A percentile compares a stretch with the other conserved stretches of the same genome.
These are phyloP conservation scores for Arctium lappa DNA, from an alignment of 129 eudicot genomes.

Conservation along the genomic window DNA sequence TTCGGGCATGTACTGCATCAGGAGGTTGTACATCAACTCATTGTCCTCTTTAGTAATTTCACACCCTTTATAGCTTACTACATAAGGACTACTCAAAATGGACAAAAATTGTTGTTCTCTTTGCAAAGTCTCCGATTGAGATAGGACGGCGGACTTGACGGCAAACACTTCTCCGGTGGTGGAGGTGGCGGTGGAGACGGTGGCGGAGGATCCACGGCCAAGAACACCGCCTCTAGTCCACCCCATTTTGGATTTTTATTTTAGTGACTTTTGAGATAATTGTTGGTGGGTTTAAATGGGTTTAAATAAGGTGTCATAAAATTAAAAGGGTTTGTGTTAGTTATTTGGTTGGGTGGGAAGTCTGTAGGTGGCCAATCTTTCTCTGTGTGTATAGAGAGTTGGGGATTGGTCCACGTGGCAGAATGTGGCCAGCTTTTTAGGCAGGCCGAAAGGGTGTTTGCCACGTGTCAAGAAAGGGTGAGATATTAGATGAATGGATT, in stretches of 20 bases:
- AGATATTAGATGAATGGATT: slow-evolving; percentile 8
- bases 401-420: slow-evolving; percentile 53
- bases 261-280: slow-evolving; percentile 19
- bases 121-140: slow-evolving; percentile 44
- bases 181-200: slow-evolving; percentile 56
- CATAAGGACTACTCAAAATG: slow-evolving; percentile 38
- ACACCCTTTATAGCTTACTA: slow-evolving; percentile 59
- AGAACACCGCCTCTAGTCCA: slow-evolving; percentile 78
- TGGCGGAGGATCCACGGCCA: slow-evolving; percentile 84
- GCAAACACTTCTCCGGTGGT: slow-evolving; percentile 49
- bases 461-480: slow-evolving; percentile 39
- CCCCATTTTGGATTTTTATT: slow-evolving; percentile 34
- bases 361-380: slow-evolving; percentile 38
- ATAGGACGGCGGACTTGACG: slow-evolving; percentile 51
- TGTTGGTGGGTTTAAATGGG: slow-evolving; percentile 7
- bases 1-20: slow-evolving; percentile 57
- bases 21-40: slow-evolving; percentile 47
- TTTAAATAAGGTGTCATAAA: slow-evolving; percentile 22
- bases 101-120: slow-evolving; percentile 61
- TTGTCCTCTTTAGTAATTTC: slow-evolving; percentile 48
- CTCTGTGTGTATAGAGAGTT: slow-evolving; percentile 29
- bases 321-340: slow-evolving; percentile 9
- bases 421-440: slow-evolving; percentile 33
- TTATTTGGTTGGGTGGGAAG: slow-evolving; percentile 63
- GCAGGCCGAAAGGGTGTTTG: slow-evolving; percentile 41